phyloP scores from a whole-genome alignment of 1,284 basidiomycete species.

The Schizophyllum amplum region DNA sequence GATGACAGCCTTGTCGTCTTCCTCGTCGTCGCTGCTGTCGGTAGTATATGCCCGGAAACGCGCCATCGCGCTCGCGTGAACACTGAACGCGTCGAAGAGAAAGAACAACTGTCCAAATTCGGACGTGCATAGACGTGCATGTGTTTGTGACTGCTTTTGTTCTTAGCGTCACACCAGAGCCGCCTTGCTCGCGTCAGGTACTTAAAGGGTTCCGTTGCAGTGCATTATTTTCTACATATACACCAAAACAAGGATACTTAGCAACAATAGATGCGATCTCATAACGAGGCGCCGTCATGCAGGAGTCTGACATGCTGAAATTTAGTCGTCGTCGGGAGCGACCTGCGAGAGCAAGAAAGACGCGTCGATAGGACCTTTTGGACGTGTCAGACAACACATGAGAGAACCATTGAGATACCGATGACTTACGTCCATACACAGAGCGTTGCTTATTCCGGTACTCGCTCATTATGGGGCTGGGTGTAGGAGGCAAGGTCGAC shows the following conservation, averaged over 20 bases:
- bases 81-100: neutral
- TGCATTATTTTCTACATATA: neutral
- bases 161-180: neutral
- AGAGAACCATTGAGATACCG: too few relatives aligned
- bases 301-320: neutral
- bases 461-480: neutral
- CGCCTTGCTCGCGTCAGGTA: too few relatives aligned
- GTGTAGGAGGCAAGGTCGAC: neutral
- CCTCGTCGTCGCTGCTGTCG: conserved; percentile 30
- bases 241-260: neutral
- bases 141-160: neutral
- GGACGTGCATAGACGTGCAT: neutral
- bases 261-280: neutral
- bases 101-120: neutral
- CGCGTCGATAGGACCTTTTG: neutral
- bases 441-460: neutral
- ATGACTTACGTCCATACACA: neutral
- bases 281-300: neutral
- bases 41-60: conserved; percentile 35
- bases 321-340: neutral
- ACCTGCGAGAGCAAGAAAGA: neutral
- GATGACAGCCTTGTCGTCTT: neutral
- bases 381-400: neutral
- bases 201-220: neutral
- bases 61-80: conserved; percentile 22